Conservation (phyloP, 1,284 basidiomycete species). For the Melanopsichium pennsylvanicum region DNA sequence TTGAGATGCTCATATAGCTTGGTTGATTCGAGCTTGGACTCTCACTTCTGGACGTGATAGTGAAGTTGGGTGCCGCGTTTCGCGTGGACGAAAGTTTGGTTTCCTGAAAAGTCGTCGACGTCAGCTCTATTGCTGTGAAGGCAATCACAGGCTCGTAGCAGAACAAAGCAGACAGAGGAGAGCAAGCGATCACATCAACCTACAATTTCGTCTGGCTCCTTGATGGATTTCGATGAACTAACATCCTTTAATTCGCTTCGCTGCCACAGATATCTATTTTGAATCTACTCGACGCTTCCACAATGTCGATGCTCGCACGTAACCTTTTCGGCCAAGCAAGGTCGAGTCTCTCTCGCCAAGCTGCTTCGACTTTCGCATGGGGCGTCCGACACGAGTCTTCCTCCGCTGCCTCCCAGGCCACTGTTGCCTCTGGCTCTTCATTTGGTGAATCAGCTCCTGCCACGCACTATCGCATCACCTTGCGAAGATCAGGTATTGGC, state of each 20-base stretch:
- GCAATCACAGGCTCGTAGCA: no score
- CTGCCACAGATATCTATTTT: background rate
- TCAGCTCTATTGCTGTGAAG: no score
- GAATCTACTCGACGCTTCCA: background rate
- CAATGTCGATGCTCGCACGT: constrained; percentile 37
- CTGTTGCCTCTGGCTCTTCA: constrained; percentile 20
- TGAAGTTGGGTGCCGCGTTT: constrained; percentile 48
- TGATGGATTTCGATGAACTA: no score
- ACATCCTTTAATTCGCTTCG: no score
- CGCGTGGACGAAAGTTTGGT: constrained; percentile 54
- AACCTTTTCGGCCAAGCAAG: constrained; percentile 32
- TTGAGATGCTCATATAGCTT: constrained; percentile 31
- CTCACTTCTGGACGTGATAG: constrained; percentile 38
- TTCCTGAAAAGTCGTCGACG: constrained; percentile 44
- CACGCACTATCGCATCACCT: constrained; percentile 84
- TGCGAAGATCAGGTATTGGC: constrained; percentile 81
- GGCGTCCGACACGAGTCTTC: constrained; percentile 44
- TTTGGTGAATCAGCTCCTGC: constrained; percentile 46
- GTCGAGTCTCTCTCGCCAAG: constrained; percentile 20
- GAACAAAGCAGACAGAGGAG: background rate
- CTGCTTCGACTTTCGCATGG: constrained; percentile 21
- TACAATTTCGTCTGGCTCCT: no score
- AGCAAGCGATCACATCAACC: background rate
- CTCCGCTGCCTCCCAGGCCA: constrained; percentile 12
- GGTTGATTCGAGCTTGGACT: constrained; percentile 51